Base-by-base conservation (phyloP, 352 stramenopile species). In the Pythium utonaiense region DNA sequence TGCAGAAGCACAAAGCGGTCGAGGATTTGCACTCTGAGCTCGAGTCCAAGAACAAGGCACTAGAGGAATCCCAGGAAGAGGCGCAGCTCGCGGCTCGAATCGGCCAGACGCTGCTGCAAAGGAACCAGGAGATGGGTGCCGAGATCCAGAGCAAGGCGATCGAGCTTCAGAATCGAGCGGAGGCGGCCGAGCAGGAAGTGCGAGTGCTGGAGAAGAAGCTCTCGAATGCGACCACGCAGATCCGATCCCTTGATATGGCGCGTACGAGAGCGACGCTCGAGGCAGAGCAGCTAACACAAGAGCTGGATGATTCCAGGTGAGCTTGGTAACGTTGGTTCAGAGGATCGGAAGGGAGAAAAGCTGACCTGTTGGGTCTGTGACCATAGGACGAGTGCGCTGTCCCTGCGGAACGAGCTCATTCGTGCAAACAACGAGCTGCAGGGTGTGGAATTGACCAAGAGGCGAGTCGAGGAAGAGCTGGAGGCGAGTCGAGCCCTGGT, bases 11-110 rank as follows among this genome's bases (percentile, higher is more conserved):
- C 16, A 75, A 69, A 48, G 67, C 75, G 19, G 69, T 85, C 31
- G 64, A 85, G 14, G 68, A 71, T n/a, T 52, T 85, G 16, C 71
- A 81, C 31, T 63, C 64, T n/a, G 74, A 80, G 44, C 66, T 85
- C 24, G 73, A 78, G 52, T 75, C 58, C 19, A 75, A 77, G 49
- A 81, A 55, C 59, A 79, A 77, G 42, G 75, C 69, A 17, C 64
- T 84, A 7, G 70, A 80, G 38, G 71, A 77, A 28, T 78, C 70
- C 1, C 71, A 82, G 22, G 75, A 84, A 54, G 75, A 84, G 36
- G 70, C 70, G 24, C 71, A 75, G 49, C 57, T 84, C 16, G 75
- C 73, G 3, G 75, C 73, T 9, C 70, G 74, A 16, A 80, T 84
- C 28, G 73, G 73, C n/a, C 67, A 78, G 56, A 76, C 75, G 49